These are phyloP conservation scores for Leptographium lundbergii DNA, from an alignment of 2,329 filamentous ascomycete species.

Conservation along the genomic window DNA sequence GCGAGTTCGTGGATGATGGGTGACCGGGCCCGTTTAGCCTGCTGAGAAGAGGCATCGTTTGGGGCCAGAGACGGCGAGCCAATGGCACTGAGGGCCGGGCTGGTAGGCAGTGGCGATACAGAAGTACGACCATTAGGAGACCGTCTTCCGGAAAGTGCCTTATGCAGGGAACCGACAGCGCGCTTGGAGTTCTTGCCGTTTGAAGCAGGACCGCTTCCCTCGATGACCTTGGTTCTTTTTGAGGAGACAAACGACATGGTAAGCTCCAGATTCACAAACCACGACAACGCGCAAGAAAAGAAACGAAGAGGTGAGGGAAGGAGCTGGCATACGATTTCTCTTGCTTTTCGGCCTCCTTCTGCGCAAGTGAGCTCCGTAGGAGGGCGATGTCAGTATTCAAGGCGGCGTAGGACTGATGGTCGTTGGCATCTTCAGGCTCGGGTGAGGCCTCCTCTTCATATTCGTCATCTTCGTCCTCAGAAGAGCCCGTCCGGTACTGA, in stretches of 20 bases:
- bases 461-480: constrained; percentile 11
- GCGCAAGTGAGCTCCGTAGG: constrained; percentile 32
- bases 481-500: constrained; percentile 9
- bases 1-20: constrained; percentile 50
- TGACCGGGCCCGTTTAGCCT: constrained; percentile 26
- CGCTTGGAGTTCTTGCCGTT: constrained; percentile 12
- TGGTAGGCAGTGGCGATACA: constrained; percentile 31
- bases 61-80: constrained; percentile 41
- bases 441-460: constrained; percentile 11
- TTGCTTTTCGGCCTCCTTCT: constrained; percentile 30
- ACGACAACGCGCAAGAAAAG: background rate
- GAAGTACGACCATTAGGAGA: constrained; percentile 11
- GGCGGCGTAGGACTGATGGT: constrained; percentile 20
- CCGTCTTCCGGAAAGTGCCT: constrained; percentile 9
- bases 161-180: constrained; percentile 9
- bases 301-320: background rate
- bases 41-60: constrained; percentile 35
- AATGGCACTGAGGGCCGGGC: constrained; percentile 41
- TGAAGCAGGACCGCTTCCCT: constrained; percentile 14
- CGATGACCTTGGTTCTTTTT: constrained; percentile 26
- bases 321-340: constrained; percentile 28
- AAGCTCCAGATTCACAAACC: constrained; percentile 6
- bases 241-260: constrained; percentile 2
- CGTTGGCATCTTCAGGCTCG: constrained; percentile 10
- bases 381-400: constrained; percentile 37